Percentiles rank a stretch among this genome's conserved stretches.
phyloP scores from a whole-genome alignment of 495 filamentous ascomycete species.

The Xylaria grammica region DNA sequence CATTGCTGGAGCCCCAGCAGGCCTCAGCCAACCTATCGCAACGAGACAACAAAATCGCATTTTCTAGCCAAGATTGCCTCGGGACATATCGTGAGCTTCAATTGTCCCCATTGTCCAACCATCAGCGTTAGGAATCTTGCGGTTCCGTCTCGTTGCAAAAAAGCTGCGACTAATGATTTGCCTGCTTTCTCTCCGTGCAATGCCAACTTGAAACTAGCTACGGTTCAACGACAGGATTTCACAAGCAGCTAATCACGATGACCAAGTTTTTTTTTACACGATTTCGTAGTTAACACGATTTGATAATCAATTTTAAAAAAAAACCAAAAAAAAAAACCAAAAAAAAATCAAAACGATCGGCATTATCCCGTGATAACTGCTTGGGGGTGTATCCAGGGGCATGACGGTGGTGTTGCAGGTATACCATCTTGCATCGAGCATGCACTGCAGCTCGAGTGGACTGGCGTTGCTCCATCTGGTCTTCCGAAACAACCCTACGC shows the following conservation, averaged over 20 bases:
- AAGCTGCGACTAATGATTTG: too few species aligned
- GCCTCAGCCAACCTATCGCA: not conserved
- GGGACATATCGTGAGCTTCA: conserved; percentile 1
- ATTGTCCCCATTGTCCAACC: not conserved
- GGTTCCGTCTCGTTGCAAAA: not conserved
- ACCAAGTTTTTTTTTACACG: too few species aligned
- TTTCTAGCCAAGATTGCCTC: not conserved
- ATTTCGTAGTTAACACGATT: too few species aligned
- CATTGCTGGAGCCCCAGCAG: not conserved
- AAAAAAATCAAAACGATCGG: conserved; percentile 1
- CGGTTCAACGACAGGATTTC: not conserved
- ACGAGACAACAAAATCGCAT: not conserved
- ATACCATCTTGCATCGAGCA: conserved; percentile 14
- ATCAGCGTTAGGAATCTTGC: not conserved
- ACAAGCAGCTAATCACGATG: not conserved
- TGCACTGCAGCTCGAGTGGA: conserved; percentile 15
- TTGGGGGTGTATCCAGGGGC: conserved; percentile 6
- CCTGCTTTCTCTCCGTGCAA: too few species aligned
- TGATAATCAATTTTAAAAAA: too few species aligned
- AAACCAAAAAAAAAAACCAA: too few species aligned
- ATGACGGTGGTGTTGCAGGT: conserved; percentile 15
- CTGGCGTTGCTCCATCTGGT: not conserved
- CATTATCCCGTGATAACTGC: not conserved
- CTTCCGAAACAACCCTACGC: not conserved
- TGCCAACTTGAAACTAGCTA: not conserved